A percentile compares a stretch with the other conserved stretches of the same genome.
Conservation (phyloP, 108 stramenopile genomes). For the Bacterosira constricta region DNA sequence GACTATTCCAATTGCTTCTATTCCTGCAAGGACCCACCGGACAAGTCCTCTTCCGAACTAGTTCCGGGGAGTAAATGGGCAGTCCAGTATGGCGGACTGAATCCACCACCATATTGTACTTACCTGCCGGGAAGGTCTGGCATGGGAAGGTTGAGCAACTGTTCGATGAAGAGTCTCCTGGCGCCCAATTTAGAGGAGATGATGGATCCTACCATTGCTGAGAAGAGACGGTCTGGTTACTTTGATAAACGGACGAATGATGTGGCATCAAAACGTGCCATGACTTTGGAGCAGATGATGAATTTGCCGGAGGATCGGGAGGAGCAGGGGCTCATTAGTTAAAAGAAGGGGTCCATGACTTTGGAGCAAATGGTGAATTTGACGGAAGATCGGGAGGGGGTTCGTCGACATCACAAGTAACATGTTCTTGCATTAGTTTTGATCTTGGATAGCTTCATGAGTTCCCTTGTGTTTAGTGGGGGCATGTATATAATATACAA, state of each 20-base stretch:
- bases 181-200: conserved; percentile 49
- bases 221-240: conserved; percentile 40
- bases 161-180: neutral
- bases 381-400: conserved; percentile 13
- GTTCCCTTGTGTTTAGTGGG: too few relatives aligned
- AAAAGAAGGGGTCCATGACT: neutral
- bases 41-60: conserved; percentile 18
- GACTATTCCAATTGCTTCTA: conserved; percentile 52
- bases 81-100: conserved; percentile 13
- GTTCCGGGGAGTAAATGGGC: conserved; percentile 37
- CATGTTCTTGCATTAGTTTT: neutral
- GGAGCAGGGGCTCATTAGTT: neutral
- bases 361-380: conserved; percentile 35
- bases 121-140: conserved; percentile 31
- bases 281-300: conserved; percentile 38
- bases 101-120: conserved; percentile 27
- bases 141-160: neutral
- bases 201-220: conserved; percentile 48
- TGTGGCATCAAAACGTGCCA: conserved; percentile 29
- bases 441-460: neutral
- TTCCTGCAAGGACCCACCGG: conserved; percentile 22
- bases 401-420: neutral
- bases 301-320: conserved; percentile 17
- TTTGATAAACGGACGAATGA: conserved; percentile 25
- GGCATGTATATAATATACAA: too few relatives aligned